These are phyloP conservation scores for Euphorbia lathyris DNA, from an alignment of 345 rosid genomes.

Conservation along the genomic window DNA sequence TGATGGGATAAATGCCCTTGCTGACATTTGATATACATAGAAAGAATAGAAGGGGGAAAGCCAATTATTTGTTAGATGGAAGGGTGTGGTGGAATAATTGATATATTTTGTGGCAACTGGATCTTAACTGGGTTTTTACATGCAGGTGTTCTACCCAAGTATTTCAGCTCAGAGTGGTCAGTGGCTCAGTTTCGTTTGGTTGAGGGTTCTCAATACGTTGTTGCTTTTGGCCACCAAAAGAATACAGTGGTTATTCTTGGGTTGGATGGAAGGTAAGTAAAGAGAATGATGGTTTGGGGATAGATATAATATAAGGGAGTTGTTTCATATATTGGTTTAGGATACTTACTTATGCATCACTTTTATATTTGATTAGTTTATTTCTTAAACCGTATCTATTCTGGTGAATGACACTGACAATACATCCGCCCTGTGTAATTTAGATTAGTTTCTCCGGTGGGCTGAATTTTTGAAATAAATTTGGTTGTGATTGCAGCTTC, in stretches of 20 bases:
- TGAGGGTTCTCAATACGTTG: slow-evolving; percentile 80
- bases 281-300: background rate
- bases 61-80: background rate
- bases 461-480: background rate
- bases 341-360: background rate
- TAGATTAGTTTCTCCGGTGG: background rate
- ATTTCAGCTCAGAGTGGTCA: slow-evolving; percentile 98
- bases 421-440: background rate
- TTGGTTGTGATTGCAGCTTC: slow-evolving; percentile 54
- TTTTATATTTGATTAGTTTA: background rate
- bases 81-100: background rate
- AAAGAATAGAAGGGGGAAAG: background rate
- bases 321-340: background rate
- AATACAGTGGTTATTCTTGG: slow-evolving; percentile 89
- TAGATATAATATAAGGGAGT: background rate
- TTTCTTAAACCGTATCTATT: background rate
- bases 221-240: slow-evolving; percentile 89
- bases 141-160: slow-evolving; percentile 90
- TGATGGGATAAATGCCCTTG: background rate
- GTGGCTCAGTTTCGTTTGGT: slow-evolving; percentile 85
- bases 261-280: slow-evolving; percentile 82
- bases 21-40: background rate
- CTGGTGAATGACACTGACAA: background rate
- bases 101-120: background rate
- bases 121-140: background rate